Evolutionary conservation across 2,329 filamentous ascomycete species (phyloP), one percentile per base, ranked within the genome.

Genomic region (Aspergillus bombycis): DNA sequence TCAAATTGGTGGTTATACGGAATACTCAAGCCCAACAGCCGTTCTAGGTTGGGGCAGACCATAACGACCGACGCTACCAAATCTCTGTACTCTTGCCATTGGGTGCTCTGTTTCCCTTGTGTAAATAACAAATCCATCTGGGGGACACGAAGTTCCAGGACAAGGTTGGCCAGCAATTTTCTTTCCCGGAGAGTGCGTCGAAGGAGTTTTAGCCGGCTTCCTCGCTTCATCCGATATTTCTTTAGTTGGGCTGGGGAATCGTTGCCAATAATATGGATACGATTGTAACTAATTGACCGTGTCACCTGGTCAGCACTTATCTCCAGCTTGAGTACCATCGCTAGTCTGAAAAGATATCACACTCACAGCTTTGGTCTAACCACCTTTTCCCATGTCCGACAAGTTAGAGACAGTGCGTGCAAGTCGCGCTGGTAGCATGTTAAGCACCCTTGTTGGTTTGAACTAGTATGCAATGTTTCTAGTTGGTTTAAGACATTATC

Each of bases 41-140:
- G 79, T 72, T 88, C 84, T 26, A 88, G 73, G 63, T 84, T 85
- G 9, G 86, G 85, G 68, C 85, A 88, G 2, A 82, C 81, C 81
- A 86, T 86, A 36, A 88, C 83, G 43, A 88, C 77, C 1, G 85
- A 86, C 7, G 84, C 83, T 21, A 87, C 73, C 21, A 83, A 63
- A 62, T 86, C 82, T 50, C 83, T 76, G 58, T 85, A 83, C 56
- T 83, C 81, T 68, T 84, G 78, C 70, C 78, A 79, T 62, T 80
- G 72, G 28, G 71, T 65, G 62, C 76, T 76, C 54, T 79, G 76
- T 62, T 79, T 77, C 52, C 74, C 79, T 32, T 79, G 80, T 41
- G 72, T 70, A 62, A 79, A 71, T 9, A 77, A 64, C 61, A 79
- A 50, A 61, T 85, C 79, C 57, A 84, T 75, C 52, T 84, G 82